Base-by-base conservation (phyloP, 2,329 filamentous ascomycete species). In the Colletotrichum sp. region DNA sequence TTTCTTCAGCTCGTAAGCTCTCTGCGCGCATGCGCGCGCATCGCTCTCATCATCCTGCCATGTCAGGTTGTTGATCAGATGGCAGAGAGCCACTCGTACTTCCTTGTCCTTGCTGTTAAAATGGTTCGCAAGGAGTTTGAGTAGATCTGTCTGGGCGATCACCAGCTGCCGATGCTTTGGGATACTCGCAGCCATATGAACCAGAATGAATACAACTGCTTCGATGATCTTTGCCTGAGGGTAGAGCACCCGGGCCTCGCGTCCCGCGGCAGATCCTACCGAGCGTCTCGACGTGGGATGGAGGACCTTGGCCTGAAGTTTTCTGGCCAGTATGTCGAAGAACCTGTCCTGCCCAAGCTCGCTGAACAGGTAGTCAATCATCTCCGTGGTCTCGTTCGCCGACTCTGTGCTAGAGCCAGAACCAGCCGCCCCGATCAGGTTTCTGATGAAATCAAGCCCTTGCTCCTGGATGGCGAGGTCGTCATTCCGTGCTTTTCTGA, bases 391-490 rank as follows among this genome's bases (percentile, higher is more conserved):
- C 75, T 90, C 90, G 68, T 84, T 83, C 8, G 87, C 83, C 16
- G 85, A 84, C 18, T 90, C 85, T 87, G 92, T 76, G 83, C 88
- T 79, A 85, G 89, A 79, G 84, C 91, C 79, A 84, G 87, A 76
- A 16, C 84, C 83, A 9, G 85, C 83, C 66, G 93, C 92, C 73
- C 93, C 94, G 79, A 98, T 95, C 36, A 99, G 88, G 84, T 99
- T 99, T 71, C 96, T 92, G 77, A 99, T 92, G 79, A 99, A 94
- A 80, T 98, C 94, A 21, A 99, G 90, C 0, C 94, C 95, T 84
- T 99, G 96, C 82, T 98, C 95, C 85, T 99, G 96, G 32, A 98
- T 94, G 3, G 93, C 93, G 49, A 96, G 89, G 78, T 98, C 95
- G 78, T 98, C 94, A 78, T 93, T 93, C 69, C 93, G 91, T 21